Conservation (phyloP, 2,329 filamentous ascomycete species). For the Botryotinia calthae region DNA sequence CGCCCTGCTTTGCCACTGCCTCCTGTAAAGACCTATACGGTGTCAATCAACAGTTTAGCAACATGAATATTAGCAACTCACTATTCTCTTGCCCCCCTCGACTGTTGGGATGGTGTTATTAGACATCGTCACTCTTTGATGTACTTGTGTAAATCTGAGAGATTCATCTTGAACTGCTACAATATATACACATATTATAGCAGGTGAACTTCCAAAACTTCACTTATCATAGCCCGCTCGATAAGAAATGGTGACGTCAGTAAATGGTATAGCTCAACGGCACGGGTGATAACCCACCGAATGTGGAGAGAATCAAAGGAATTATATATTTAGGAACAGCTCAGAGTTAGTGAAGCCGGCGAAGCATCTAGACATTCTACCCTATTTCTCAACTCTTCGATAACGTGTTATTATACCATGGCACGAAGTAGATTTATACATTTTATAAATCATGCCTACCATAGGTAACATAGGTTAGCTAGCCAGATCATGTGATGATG, state of each 20-base stretch:
- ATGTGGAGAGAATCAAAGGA: background rate
- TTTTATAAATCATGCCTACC: background rate
- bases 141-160: background rate
- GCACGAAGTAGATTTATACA: too few species aligned
- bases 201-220: background rate
- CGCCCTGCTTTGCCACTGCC: constrained; percentile 42
- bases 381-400: background rate
- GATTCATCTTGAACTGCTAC: background rate
- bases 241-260: background rate
- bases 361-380: background rate
- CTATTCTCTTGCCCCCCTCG: background rate
- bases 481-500: background rate
- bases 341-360: background rate
- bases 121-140: background rate
- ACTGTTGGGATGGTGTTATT: background rate
- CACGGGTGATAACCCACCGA: background rate
- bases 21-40: constrained; percentile 39
- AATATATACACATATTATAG: background rate
- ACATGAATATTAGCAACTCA: background rate
- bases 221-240: background rate
- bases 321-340: background rate
- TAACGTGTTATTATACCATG: background rate
- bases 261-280: background rate
- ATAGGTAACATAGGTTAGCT: background rate
- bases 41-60: background rate